Evolutionary conservation across 2,329 filamentous ascomycete genomes (phyloP), one percentile per base, ranked within the genome.

Genomic region (Elsinoe batatas): DNA sequence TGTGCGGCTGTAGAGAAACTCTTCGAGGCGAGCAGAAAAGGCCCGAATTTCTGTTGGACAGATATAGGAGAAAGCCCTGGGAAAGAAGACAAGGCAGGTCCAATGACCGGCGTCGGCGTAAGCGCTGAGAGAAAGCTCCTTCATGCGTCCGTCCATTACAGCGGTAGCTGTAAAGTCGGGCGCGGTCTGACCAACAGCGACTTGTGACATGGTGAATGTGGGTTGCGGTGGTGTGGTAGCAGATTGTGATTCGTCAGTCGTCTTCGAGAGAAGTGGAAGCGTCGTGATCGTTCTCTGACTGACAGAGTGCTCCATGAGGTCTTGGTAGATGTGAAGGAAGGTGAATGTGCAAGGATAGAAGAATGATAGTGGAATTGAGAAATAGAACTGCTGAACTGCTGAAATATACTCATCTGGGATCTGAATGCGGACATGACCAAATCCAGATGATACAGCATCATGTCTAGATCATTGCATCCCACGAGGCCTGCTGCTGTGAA

Each of bases 11-110:
- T 73, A 71, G 42, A 67, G 59, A 70, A 84, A 84, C 63, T 81
- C 78, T 55, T 77, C 67, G n/a, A 79, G 74, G 54, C 79, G 78
- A 56, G 82, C 78, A 68, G 78, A 80, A 72, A 79, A 84, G 64
- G 81, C 80, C 64, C 82, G 77, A 70, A 84, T 83, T 70, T 84
- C 79, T 65, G 79, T 81, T 26, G 80, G 79, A 73, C 81, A 84
- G 66, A 84, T 80, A 62, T 84, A 84, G 62, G 81, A 83, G 76
- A 82, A 85, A 64, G 83, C 81, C 71, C 83, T 81, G 57, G 82
- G 82, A 68, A 84, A 80, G 74, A 84, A 84, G 61, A 80, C 77
- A 33, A 85, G 79, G 63, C 84, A 74, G 58, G 84, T 77, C 82
- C 82, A 78, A 71, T 77, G 72, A 58, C 74, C 73, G 1, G 65